Conservation (phyloP, 2,329 filamentous ascomycete genomes). For the Neophaeococcomyces mojaviensis region DNA sequence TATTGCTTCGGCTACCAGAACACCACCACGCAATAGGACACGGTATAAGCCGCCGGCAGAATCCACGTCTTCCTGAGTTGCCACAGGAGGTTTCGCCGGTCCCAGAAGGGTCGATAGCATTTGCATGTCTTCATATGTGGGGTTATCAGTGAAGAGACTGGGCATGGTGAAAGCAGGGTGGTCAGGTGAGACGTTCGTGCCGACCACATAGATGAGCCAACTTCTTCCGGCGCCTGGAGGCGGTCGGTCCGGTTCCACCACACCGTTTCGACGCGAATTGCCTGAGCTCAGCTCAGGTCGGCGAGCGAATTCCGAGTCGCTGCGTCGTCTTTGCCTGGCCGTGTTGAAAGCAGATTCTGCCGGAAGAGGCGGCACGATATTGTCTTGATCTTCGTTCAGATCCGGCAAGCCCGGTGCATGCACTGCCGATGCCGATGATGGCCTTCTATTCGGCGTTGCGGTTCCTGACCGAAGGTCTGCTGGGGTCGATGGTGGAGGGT, state of each 20-base stretch:
- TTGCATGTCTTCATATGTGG: conserved; percentile 67
- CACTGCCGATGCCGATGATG: conserved; percentile 41
- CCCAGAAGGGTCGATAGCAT: conserved; percentile 59
- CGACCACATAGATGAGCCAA: conserved; percentile 66
- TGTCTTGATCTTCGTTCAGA: conserved; percentile 31
- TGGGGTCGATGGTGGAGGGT: conserved; percentile 57
- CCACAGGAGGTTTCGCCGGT: conserved; percentile 61
- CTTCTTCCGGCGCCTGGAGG: conserved; percentile 49
- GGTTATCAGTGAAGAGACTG: conserved; percentile 61
- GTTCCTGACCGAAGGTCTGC: conserved; percentile 51
- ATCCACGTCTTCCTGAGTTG: conserved; percentile 56
- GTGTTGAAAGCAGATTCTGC: conserved; percentile 36
- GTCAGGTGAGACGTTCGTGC: conserved; percentile 62
- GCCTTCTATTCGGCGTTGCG: conserved; percentile 41
- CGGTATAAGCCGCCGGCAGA: conserved; percentile 55
- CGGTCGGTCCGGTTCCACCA: conserved; percentile 52
- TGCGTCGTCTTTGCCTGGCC: conserved; percentile 47
- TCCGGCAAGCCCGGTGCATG: conserved; percentile 32
- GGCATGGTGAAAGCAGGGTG: conserved; percentile 63
- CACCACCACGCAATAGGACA: conserved; percentile 38
- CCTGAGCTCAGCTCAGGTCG: conserved; percentile 54
- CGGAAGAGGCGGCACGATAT: conserved; percentile 25
- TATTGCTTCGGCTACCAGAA: conserved; percentile 42
- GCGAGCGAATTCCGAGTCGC: conserved; percentile 51
- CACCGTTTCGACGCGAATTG: conserved; percentile 55